Conservation (phyloP, 116 monocot species). For the Posidonia oceanica region DNA sequence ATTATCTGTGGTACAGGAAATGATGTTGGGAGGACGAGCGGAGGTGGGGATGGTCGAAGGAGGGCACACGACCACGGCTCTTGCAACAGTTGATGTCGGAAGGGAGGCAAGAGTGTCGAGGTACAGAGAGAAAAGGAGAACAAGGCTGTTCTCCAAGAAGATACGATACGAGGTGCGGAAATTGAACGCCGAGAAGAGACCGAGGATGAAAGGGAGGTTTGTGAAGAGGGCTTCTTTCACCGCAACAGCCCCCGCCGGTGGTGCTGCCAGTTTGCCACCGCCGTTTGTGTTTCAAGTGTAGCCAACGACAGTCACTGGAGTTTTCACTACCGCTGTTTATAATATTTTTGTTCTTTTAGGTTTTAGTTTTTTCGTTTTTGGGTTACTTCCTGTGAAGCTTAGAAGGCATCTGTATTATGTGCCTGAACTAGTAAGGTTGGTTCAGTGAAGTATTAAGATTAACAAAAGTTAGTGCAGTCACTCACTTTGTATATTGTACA, state of each 20-base stretch:
- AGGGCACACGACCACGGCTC: background rate
- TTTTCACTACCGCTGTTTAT: background rate
- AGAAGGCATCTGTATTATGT: background rate
- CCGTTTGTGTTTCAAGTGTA: background rate
- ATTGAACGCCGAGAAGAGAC: conserved; percentile 43
- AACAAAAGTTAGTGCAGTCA: background rate
- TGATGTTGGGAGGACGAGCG: conserved; percentile 1
- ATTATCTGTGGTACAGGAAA: background rate
- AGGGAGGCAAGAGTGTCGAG: conserved; percentile 34
- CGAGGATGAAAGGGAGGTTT: conserved; percentile 39
- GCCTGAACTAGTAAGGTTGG: background rate
- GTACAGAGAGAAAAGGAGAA: conserved; percentile 38
- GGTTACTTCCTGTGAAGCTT: background rate
- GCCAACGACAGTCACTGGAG: background rate
- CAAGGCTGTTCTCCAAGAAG: conserved; percentile 36
- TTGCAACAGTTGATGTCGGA: background rate
- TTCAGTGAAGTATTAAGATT: background rate
- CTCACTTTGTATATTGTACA: background rate
- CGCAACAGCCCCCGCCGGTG: background rate
- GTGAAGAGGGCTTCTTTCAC: conserved; percentile 21
- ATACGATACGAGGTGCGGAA: conserved; percentile 42
- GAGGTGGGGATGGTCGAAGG: background rate
- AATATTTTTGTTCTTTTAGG: background rate
- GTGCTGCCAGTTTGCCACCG: background rate
- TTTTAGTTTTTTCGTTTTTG: background rate